Conservation (phyloP, 2,329 filamentous ascomycete genomes). For the Alternaria tenuissima region DNA sequence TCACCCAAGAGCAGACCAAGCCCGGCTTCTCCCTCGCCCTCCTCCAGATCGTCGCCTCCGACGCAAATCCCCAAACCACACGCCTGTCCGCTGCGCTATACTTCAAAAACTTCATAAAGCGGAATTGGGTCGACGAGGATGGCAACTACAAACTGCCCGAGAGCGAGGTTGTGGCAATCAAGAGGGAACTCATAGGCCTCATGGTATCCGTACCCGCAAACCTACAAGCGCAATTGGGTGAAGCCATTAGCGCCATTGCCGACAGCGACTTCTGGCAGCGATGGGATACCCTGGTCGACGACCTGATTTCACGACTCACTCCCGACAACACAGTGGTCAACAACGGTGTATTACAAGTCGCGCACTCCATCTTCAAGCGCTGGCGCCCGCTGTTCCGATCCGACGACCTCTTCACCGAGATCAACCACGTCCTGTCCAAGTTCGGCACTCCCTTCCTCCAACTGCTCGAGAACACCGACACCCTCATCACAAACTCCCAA, state of each 20-base stretch:
- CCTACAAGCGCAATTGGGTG: slow-evolving; percentile 92
- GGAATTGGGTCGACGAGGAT: slow-evolving; percentile 95
- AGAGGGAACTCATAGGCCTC: slow-evolving; percentile 91
- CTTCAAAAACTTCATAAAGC: slow-evolving; percentile 98
- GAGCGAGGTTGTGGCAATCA: slow-evolving; percentile 88
- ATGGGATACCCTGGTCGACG: slow-evolving; percentile 95
- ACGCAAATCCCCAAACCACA: slow-evolving; percentile 75
- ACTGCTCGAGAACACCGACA: slow-evolving; percentile 77
- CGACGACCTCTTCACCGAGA: slow-evolving; percentile 91
- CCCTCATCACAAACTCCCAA: slow-evolving; percentile 75
- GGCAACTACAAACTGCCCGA: slow-evolving; percentile 87
- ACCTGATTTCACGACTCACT: slow-evolving; percentile 88
- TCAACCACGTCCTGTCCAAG: slow-evolving; percentile 89
- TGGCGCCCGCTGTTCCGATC: slow-evolving; percentile 95
- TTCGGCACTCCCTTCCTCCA: slow-evolving; percentile 86
- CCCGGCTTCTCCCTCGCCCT: slow-evolving; percentile 86
- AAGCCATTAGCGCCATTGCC: slow-evolving; percentile 95
- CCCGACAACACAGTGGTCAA: slow-evolving; percentile 83
- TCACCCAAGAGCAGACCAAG: slow-evolving; percentile 81
- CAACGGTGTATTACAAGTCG: slow-evolving; percentile 93
- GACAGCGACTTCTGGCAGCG: slow-evolving; percentile 97
- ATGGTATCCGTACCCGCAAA: slow-evolving; percentile 92
- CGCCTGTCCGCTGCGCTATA: slow-evolving; percentile 87
- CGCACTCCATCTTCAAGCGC: slow-evolving; percentile 95
- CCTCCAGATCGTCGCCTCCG: slow-evolving; percentile 87